These are phyloP conservation scores for Chaetothyriales sp. DNA, from an alignment of 2,329 filamentous ascomycete species.

Conservation along the genomic window DNA sequence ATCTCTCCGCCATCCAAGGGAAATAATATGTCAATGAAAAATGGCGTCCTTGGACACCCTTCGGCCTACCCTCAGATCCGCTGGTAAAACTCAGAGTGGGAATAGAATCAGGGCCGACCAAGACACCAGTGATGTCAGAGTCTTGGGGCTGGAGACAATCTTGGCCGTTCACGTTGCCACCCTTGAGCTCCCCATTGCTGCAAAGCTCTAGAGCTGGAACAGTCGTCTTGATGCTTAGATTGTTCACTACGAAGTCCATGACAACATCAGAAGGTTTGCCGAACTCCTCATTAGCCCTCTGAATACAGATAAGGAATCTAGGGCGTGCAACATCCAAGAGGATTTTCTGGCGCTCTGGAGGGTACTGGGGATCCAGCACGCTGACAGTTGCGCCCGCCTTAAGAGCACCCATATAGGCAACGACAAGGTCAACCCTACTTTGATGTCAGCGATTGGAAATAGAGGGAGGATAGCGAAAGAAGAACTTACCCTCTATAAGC, in stretches of 20 bases:
- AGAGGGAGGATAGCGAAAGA: too few relatives aligned
- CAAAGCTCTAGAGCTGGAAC: constrained; percentile 60
- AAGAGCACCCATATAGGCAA: constrained; percentile 64
- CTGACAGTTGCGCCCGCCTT: constrained; percentile 47
- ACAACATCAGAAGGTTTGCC: constrained; percentile 49
- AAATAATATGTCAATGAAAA: constrained; percentile 79
- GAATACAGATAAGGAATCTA: constrained; percentile 57
- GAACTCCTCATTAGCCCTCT: constrained; percentile 56
- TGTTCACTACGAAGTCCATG: constrained; percentile 55
- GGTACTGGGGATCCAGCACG: constrained; percentile 66
- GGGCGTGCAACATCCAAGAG: constrained; percentile 70
- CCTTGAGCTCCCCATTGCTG: constrained; percentile 60
- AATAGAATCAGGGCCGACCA: constrained; percentile 74
- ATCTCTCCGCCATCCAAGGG: constrained; percentile 80
- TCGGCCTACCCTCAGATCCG: constrained; percentile 64
- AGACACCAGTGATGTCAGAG: constrained; percentile 50
- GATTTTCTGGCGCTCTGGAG: constrained; percentile 65
- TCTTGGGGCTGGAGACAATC: constrained; percentile 50
- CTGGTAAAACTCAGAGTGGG: constrained; percentile 63
- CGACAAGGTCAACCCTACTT: constrained; percentile 63
- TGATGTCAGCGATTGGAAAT: too few relatives aligned
- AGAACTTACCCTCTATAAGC: constrained; percentile 71
- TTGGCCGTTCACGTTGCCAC: constrained; percentile 50
- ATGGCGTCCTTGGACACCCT: constrained; percentile 78
- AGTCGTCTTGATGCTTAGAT: constrained; percentile 57